phyloP scores from a whole-genome alignment of 2,329 filamentous ascomycete species.

The Ophiostoma australiae region DNA sequence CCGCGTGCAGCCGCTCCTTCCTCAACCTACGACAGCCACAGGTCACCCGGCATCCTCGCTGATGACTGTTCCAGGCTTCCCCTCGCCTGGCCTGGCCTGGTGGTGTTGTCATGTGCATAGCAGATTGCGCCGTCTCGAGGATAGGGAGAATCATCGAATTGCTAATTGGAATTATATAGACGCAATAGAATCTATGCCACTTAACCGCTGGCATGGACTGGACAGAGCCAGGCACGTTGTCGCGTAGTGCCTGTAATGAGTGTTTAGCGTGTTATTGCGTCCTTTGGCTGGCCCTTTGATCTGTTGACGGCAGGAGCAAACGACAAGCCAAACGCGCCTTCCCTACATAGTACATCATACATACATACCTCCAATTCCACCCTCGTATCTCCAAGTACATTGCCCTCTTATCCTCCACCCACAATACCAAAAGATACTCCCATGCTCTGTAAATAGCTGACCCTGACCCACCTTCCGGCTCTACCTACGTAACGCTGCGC shows the following conservation, averaged over 20 bases:
- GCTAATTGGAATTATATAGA: not conserved
- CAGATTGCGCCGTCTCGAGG: too few species aligned
- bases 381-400: not conserved
- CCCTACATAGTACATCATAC: not conserved
- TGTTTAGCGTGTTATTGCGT: not conserved
- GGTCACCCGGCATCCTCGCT: constrained; percentile 14
- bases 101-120: constrained; percentile 7
- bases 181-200: not conserved
- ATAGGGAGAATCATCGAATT: not conserved
- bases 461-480: constrained; percentile 19
- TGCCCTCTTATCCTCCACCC: not conserved
- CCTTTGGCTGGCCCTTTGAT: not conserved
- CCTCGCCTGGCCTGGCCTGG: constrained; percentile 12
- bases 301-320: not conserved
- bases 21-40: not conserved
- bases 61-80: constrained; percentile 17
- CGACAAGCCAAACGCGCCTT: constrained; percentile 7
- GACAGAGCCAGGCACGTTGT: not conserved
- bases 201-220: constrained; percentile 1
- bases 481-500: constrained; percentile 23
- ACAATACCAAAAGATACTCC: not conserved
- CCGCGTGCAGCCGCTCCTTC: constrained; percentile 8
- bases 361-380: not conserved
- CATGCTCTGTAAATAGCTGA: not conserved
- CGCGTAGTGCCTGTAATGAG: not conserved